phyloP scores from a whole-genome alignment of 495 filamentous ascomycete genomes.

The Podospora conica region DNA sequence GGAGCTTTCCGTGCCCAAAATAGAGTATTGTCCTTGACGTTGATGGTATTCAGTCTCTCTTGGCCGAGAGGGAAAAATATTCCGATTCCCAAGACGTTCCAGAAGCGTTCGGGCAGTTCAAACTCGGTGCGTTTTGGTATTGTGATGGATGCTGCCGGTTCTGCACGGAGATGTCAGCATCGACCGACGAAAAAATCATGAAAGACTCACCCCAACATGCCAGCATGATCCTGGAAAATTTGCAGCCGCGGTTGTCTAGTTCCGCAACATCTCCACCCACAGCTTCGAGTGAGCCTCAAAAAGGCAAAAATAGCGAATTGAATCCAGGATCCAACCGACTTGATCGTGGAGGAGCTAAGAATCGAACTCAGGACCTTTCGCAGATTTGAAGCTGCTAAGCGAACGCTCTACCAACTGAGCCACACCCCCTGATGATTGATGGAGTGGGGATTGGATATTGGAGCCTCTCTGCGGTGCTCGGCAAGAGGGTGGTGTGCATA shows the following conservation, averaged over 20 bases:
- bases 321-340: no score
- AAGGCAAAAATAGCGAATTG: not conserved
- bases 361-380: constrained; percentile 12
- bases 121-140: no score
- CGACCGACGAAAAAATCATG: no score
- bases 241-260: not conserved
- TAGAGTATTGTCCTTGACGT: not conserved
- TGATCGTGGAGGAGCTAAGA: constrained; percentile 4
- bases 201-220: no score
- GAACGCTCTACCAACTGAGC: constrained; percentile 8
- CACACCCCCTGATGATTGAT: constrained; percentile 1
- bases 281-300: no score
- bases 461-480: not conserved
- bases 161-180: no score
- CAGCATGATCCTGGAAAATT: not conserved
- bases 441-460: not conserved
- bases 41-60: not conserved
- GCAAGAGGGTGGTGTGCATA: no score
- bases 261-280: not conserved
- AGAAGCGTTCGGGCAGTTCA: no score
- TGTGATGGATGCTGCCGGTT: no score
- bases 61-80: not conserved
- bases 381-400: constrained; percentile 6
- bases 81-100: not conserved
- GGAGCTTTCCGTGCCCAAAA: not conserved